Evolutionary conservation across 139 green algal genomes (phyloP), one percentile per base, ranked within the genome.

Genomic region (Coelastrella sp.): DNA sequence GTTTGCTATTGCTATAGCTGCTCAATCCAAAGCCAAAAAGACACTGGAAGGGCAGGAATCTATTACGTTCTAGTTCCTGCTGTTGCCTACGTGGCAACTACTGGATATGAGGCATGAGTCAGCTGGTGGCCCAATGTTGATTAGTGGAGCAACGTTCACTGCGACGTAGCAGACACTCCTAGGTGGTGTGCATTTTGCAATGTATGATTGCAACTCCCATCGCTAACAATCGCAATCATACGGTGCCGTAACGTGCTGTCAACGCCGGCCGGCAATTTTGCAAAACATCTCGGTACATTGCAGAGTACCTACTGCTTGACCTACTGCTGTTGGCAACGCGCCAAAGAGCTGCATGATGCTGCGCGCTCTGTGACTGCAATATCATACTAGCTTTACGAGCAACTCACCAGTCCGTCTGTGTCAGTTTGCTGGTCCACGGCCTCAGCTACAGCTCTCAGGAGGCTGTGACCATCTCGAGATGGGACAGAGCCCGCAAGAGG

Each of bases 391-490:
- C 20, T 24, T 78, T 22, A 22, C 5, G 3, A 35, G 70, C 20
- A 78, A 78, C 81, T 9, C 59, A 87, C 82, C 82, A 87, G 82
- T 70, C 74, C 82, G 14, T 78, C 74, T 56, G 11, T 78, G 9
- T 65, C 65, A 9, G 19, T 65, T 65, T 87, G 25, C 65, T 80
- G 24, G 3, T 80, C 74, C 8, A 78, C 82, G 22, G 63, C 63
- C 27, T 79, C 27, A 35, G 82, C 82, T 57, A 87, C 82, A 10
- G 82, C 82, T 10, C 82, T 78, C 65, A 87, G 8, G 59, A 74
- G 57, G n/a, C 17, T 76, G 68, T n/a, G 68, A 27, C 68, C 68
- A 76, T 76, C 15, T 76, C 68, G 68, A 27, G 68, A 24, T 6
- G 68, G 8, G 10, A 19, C 68, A 76, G 24, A 76, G 68, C 24